These are phyloP conservation scores for Colletotrichum australisinense DNA, from an alignment of 2,329 filamentous ascomycete genomes.

Conservation along the genomic window DNA sequence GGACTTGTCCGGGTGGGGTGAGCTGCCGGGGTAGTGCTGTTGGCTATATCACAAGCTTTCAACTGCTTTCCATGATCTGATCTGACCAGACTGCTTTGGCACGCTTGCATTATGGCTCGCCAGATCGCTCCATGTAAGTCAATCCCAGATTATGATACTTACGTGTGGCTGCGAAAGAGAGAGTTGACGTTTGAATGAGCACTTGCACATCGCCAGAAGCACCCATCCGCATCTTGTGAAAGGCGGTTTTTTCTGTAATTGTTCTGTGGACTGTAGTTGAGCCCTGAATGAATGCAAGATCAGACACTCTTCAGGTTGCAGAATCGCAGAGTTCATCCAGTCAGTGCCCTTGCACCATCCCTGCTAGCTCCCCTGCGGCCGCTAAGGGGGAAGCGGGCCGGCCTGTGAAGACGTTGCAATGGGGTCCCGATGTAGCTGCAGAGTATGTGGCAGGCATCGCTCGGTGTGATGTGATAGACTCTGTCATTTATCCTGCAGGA, in stretches of 20 bases:
- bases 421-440: background rate
- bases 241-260: too few species aligned
- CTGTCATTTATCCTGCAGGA: background rate
- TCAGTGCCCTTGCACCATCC: background rate
- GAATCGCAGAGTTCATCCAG: background rate
- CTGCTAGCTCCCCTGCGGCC: background rate
- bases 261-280: too few species aligned
- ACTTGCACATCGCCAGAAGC: too few species aligned
- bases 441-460: background rate
- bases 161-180: background rate
- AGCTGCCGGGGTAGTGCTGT: background rate
- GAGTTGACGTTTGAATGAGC: too few species aligned
- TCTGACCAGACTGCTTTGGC: background rate
- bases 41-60: background rate
- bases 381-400: conserved; percentile 4
- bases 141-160: too few species aligned
- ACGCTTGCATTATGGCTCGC: background rate
- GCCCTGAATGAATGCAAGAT: background rate
- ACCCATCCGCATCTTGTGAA: too few species aligned
- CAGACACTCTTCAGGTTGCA: background rate
- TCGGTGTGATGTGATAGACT: background rate
- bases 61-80: background rate
- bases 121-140: background rate
- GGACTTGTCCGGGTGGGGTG: background rate
- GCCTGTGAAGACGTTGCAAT: background rate